Evolutionary conservation across 1,284 basidiomycete species (phyloP), one percentile per base, ranked within the genome.

Genomic region (Violaceomyces palustris): DNA sequence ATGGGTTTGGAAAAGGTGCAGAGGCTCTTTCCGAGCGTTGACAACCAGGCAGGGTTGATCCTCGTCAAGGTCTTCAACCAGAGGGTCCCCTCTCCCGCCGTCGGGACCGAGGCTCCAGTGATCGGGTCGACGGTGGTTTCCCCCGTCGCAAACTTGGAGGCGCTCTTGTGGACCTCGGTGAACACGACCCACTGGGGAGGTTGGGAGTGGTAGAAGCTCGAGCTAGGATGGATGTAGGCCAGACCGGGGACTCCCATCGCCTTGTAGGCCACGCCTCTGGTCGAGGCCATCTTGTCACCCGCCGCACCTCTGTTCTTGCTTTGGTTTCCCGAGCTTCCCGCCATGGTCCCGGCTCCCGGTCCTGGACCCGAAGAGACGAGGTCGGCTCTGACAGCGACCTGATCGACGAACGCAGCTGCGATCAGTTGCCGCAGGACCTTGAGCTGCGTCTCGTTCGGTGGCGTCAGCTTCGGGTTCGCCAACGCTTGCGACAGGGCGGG

Each of bases 201-300:
- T 3, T 55, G 43, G 5, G 83, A 61, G 61, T 81, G 80, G 58
- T 83, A 84, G 17, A 96, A 76, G 10, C 86, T 79, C 11, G 88
- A 93, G 1, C 86, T 86, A 0, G 89, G 88, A 73, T 99, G 93
- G 48, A 99, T 85, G 74, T 82, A 99, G 1, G 94, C 88, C 63
- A 92, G 88, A 2, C 75, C 74, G 14, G 78, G 64, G 26, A 96
- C 79, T 3, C 87, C 87, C 35, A 92, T 73, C 0, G 90, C 87
- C 47, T 80, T 81, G 74, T 98, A 99, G 0, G 90, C 78, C 7
- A 98, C 82, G 12, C 85, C 84, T 50, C 83, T 84, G 0, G 85
- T 81, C 14, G 83, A 87, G 6, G 83, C 78, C 74, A 81, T 86
- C 61, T 88, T 83, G 26, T 78, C 75, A 4, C 85, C 87, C 8